Base-by-base conservation (phyloP, 345 rosid genomes). In the Gossypium herbaceum region DNA sequence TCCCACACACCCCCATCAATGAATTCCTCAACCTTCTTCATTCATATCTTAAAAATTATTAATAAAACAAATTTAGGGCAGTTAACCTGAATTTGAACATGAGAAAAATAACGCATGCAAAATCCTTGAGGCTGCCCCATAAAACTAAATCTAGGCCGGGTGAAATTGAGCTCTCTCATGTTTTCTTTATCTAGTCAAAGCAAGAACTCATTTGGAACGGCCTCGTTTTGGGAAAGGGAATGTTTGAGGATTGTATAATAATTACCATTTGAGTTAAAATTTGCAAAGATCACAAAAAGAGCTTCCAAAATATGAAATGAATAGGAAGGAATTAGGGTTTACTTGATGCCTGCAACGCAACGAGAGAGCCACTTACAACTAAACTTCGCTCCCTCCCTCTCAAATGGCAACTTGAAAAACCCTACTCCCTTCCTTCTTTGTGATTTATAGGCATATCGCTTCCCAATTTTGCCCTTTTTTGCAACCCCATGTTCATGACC, bases 51-150 rank as follows among this genome's bases (percentile, higher is more conserved):
- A 29, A 29, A 29, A 29, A 5, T 29, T 29, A 29, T 4, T 29
- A 29, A 29, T 0, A 34, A 19, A 9, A 56, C 25, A 73, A 73
- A 73, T 73, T 48, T 73, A 17, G 76, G 76, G 76, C 76, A 73
- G 45, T 59, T 73, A 47, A 41, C 58, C 45, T 73, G 68, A 73
- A 47, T 45, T 73, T 48, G n/a, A 73, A 45, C 76, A 60, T 60
- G 76, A 59, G 22, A 1, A 24, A 50, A 58, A 1, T 19, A 27
- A 22, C 48, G n/a, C 68, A 73, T 61, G 27, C 62, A 48, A 73
- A 73, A 17, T 34, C 20, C 76, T 73, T 17, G 76, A 60, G 68
- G 59, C 27, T 73, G 76, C 76, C 76, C 68, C 74, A 56, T 34
- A 60, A 73, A 45, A 25, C 24, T 12, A 15, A 16, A 20, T 73